phyloP scores from a whole-genome alignment of 1,284 basidiomycete species.

The Meripilus lineatus region DNA sequence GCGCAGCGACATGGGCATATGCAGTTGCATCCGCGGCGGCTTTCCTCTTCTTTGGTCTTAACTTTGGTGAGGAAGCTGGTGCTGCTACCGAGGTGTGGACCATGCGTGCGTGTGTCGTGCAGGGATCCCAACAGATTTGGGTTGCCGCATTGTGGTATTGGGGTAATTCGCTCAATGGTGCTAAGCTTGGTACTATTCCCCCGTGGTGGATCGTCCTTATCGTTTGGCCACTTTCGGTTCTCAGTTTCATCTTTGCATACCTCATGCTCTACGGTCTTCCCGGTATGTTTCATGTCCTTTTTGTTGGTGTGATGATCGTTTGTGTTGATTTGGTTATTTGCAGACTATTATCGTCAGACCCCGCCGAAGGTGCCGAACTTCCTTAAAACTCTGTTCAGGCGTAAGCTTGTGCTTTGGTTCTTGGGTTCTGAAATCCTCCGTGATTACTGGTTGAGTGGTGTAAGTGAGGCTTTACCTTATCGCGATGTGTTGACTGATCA shows the following conservation, averaged over 20 bases:
- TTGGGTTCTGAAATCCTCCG: slow-evolving; percentile 83
- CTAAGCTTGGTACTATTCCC: slow-evolving; percentile 40
- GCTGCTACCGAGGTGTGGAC: slow-evolving; percentile 92
- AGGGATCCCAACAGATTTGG: slow-evolving; percentile 92
- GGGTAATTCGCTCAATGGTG: slow-evolving; percentile 74
- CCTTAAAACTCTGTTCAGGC: slow-evolving; percentile 79
- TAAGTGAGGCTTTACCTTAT: slow-evolving; percentile 34
- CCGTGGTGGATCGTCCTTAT: slow-evolving; percentile 84
- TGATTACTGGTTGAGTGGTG: slow-evolving; percentile 91
- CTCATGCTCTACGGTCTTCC: slow-evolving; percentile 83
- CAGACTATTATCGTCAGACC: slow-evolving; percentile 83
- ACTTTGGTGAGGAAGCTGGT: slow-evolving; percentile 94
- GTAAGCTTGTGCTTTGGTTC: slow-evolving; percentile 92
- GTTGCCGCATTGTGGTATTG: slow-evolving; percentile 93
- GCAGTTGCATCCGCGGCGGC: slow-evolving; percentile 85
- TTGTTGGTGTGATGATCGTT: background rate
- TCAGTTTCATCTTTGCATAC: slow-evolving; percentile 75
- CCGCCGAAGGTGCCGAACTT: slow-evolving; percentile 93
- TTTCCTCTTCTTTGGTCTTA: slow-evolving; percentile 90
- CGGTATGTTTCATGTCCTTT: slow-evolving; percentile 40
- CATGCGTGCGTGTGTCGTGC: slow-evolving; percentile 83
- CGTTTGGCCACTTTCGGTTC: slow-evolving; percentile 76
- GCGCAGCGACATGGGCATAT: slow-evolving; percentile 84
- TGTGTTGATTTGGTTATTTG: slow-evolving; percentile 1
- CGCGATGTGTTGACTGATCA: slow-evolving; percentile 13